Conservation (phyloP, 257 asterid genomes). For the Leptodermis oblonga region DNA sequence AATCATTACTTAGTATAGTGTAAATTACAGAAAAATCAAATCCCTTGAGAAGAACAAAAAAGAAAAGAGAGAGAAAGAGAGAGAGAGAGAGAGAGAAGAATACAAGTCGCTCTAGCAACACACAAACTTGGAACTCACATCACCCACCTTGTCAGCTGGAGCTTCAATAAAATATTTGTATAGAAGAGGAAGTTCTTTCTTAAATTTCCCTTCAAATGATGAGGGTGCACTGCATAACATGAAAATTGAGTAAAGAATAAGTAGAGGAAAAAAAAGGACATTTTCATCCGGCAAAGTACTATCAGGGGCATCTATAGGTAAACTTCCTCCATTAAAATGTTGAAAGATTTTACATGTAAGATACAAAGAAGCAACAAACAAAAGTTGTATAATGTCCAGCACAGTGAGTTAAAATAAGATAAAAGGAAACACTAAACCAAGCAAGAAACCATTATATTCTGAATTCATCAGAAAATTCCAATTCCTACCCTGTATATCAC, state of each 20-base stretch:
- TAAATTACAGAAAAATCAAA: not conserved
- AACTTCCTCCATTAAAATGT: not conserved
- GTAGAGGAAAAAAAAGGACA: not conserved
- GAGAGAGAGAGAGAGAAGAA: no score
- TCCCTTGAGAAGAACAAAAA: not conserved
- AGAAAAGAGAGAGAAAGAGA: no score
- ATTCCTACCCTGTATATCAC: no score
- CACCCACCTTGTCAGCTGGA: conserved; percentile 60
- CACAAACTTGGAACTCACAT: not conserved
- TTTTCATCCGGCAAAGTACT: not conserved
- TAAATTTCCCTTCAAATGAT: conserved; percentile 74
- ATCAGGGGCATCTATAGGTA: not conserved
- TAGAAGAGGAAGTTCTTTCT: conserved; percentile 64
- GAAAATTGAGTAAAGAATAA: conserved; percentile 19
- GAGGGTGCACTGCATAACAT: conserved; percentile 74
- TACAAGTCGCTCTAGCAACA: not conserved
- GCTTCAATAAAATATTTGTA: conserved; percentile 81
- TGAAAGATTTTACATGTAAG: not conserved
- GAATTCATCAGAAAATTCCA: no score
- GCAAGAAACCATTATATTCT: no score
- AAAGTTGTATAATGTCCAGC: no score
- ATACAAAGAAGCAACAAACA: not conserved
- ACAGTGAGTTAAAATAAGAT: no score
- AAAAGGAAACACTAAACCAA: no score
- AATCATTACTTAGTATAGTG: not conserved